Conservation (phyloP, 129 eudicot species). For the Deinandra increscens region DNA sequence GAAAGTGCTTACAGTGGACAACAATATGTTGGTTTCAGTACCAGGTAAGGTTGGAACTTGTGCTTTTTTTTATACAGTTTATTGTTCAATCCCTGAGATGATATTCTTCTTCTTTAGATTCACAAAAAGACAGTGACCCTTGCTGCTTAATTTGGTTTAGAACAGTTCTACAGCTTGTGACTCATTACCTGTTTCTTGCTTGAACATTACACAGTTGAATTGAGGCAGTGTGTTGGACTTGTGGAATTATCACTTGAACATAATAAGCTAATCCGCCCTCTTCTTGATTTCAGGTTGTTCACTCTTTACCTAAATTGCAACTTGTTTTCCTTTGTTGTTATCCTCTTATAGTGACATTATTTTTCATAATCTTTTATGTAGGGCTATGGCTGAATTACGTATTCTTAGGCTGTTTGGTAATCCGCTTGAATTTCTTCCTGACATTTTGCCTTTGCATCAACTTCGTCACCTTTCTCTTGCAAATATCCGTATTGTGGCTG, state of each 20-base stretch:
- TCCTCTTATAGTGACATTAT: conserved; percentile 8
- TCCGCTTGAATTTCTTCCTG: conserved; percentile 98
- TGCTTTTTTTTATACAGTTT: not conserved
- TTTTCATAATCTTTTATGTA: conserved; percentile 32
- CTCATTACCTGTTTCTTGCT: conserved; percentile 17
- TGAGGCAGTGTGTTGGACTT: conserved; percentile 85
- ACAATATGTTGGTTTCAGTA: conserved; percentile 80
- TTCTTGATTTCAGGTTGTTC: conserved; percentile 91
- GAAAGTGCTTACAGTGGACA: conserved; percentile 86
- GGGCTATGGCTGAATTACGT: conserved; percentile 94
- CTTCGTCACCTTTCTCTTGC: conserved; percentile 99
- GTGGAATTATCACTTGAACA: conserved; percentile 97
- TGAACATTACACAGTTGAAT: conserved; percentile 61
- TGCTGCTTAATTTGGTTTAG: not conserved
- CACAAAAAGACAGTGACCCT: not conserved
- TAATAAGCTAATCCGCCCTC: conserved; percentile 96
- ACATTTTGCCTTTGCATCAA: conserved; percentile 82
- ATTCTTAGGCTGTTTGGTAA: conserved; percentile 91
- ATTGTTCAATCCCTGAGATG: not conserved
- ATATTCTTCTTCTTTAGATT: not conserved
- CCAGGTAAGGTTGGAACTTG: conserved; percentile 57
- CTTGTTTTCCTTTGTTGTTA: conserved; percentile 2
- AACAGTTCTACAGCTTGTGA: not conserved
- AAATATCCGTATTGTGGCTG: conserved; percentile 88
- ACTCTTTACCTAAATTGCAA: not conserved